Evolutionary conservation across 305 asterid species (phyloP).

Genomic region (Fraxinus paxiana): DNA sequence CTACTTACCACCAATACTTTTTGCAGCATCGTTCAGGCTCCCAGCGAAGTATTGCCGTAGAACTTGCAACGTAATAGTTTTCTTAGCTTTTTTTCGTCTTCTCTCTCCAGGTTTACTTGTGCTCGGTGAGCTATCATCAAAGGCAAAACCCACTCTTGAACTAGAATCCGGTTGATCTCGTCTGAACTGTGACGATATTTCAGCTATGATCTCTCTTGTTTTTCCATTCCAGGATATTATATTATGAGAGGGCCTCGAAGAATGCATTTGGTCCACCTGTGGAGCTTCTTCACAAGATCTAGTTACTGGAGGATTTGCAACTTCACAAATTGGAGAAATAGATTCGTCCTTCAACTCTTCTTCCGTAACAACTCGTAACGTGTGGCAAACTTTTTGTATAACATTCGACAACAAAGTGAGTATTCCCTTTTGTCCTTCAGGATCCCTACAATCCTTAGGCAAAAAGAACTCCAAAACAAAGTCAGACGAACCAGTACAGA

Average conservation of each 20-base stretch:
- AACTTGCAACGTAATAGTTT: constrained; percentile 67
- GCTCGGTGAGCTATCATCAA: constrained; percentile 35
- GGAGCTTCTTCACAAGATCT: background rate
- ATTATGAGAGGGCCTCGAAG: constrained; percentile 16
- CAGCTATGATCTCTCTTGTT: background rate
- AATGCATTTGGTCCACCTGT: background rate
- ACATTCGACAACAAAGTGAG: constrained; percentile 61
- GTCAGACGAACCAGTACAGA: constrained; percentile 54
- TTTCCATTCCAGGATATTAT: background rate
- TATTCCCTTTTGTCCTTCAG: constrained; percentile 60
- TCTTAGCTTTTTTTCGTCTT: constrained; percentile 65
- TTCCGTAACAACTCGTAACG: constrained; percentile 64
- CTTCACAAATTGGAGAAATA: constrained; percentile 25
- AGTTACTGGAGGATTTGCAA: background rate
- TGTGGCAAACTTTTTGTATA: constrained; percentile 58
- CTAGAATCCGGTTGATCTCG: constrained; percentile 19
- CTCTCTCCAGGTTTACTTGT: constrained; percentile 44
- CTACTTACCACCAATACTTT: constrained; percentile 75
- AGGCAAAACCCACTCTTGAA: constrained; percentile 31
- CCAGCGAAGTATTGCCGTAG: constrained; percentile 88
- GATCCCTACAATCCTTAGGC: constrained; percentile 52
- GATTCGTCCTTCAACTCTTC: constrained; percentile 53
- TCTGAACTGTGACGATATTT: background rate
- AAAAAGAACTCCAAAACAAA: constrained; percentile 85
- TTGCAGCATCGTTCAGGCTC: constrained; percentile 93